Base-by-base conservation (phyloP, 2,329 filamentous ascomycete genomes). In the Sporothrix globosa region DNA sequence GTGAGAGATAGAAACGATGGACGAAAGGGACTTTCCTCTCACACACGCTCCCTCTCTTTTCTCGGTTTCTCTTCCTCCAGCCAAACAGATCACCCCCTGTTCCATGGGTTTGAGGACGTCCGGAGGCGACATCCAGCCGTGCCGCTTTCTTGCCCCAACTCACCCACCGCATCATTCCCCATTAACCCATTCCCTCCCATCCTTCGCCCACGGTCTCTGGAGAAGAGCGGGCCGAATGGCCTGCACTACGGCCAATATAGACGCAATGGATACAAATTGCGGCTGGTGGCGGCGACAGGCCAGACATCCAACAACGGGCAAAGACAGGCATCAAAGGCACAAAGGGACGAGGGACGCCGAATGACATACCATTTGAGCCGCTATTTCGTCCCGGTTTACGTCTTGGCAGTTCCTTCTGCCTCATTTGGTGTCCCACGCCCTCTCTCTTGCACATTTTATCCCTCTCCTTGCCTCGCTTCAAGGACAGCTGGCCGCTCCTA, bases 221-320 rank as follows among this genome's bases (percentile, higher is more conserved):
- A 68, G 54, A 69, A 41, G 44, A 60, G 67, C 67, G 67, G 67
- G 27, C 67, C 67, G 54, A 69, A 69, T 69, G 54, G 44, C 41
- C 54, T 69, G 54, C 54, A 39, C 30, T 24, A 46, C 14, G 67
- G 54, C 30, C 67, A 69, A 69, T 61, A 61, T 61, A 24, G 54
- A 69, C 19, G 30, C 39, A 48, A 52, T 30, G 41, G 41, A 50
- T 39, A 44, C 19, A 60, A 61, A 61, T 69, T 69, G 54, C 54
- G 39, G 44, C 67, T 53, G 21, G 67, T 61, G 41, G 67, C 21
- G 24, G 34, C 39, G 24, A 46, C 24, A 52, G 44, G 52, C 24
- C 21, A 27, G 21, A 27, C 1, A 27, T 24, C 14, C 24, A 30
- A 39, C 21, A 17, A 30, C 6, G 19, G 44, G 21, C 66, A 30